Base-by-base conservation (phyloP, 495 filamentous ascomycete genomes). In the Daldinia caldariorum region DNA sequence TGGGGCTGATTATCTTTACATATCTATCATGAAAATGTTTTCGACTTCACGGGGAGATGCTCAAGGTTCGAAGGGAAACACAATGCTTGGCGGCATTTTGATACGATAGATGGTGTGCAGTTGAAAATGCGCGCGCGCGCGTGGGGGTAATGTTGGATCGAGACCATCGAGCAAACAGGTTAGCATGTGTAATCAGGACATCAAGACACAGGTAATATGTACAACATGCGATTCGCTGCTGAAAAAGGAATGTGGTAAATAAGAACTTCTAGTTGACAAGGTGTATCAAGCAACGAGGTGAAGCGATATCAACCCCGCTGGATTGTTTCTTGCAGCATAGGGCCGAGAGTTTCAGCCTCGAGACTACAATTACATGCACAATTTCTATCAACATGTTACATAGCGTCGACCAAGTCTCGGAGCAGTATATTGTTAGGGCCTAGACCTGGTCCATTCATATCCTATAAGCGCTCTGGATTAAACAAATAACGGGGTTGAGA, bases 221-320 rank as follows among this genome's bases (percentile, higher is more conserved):
- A 56, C 29, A 12, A 29, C 2, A 10, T 55, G 26, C 4, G 45
- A 45, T 7, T 54, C 34, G 7, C 49, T 58, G 1, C 50, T 59
- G 58, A 63, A 35, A 69, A 58, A 34, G 45, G 59, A 69, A 69
- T 58, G 54, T 63, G 39, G 53, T 57, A 69, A 26, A 29, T 31
- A 43, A 35, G 18, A 37, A 20, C 34, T 35, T 68, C 41, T 45
- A 53, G 41, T 35, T 14, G 7, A 62, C 51, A 58, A 63, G 43
- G 43, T 58, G 35, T 56, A n/a, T 7, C 54, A 26, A 8, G 2
- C 18, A 4, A n/a, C 18, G 39, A 59, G 12, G n/a, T 29, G 35
- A 66, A 16, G 26, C 38, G 60, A 47, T 60, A 38, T 47, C 26
- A 55, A 12, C 47, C 49, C 14, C 1, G 43, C 37, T 37, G 49